Evolutionary conservation across 441 rosid species (phyloP).

Genomic region (Biscutella auriculata): DNA sequence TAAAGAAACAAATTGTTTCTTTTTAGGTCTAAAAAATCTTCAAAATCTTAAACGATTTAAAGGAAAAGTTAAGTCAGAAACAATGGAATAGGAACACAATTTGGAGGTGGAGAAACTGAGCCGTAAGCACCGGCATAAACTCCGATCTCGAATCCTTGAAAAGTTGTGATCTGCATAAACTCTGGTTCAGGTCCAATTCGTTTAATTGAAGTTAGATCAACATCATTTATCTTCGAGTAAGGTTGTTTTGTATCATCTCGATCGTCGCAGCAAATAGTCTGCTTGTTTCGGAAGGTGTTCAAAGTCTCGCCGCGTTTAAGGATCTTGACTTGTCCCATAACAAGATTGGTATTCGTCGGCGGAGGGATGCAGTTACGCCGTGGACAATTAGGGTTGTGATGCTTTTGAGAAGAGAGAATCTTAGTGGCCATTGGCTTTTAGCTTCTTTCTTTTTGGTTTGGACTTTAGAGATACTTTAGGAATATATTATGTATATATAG

Average conservation of each 20-base stretch:
- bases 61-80: too few species aligned
- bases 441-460: too few species aligned
- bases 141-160: constrained; percentile 9
- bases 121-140: constrained; percentile 13
- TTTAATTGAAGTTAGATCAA: constrained; percentile 33
- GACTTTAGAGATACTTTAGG: too few species aligned
- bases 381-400: too few species aligned
- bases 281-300: background rate
- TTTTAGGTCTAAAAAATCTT: too few species aligned
- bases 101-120: constrained; percentile 45
- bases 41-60: too few species aligned
- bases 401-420: too few species aligned
- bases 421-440: too few species aligned
- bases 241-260: background rate
- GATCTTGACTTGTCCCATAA: constrained; percentile 55
- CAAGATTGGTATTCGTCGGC: constrained; percentile 24
- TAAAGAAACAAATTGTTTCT: too few species aligned
- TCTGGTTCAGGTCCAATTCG: constrained; percentile 47
- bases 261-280: background rate
- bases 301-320: constrained; percentile 55
- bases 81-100: constrained; percentile 47
- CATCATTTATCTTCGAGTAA: background rate
- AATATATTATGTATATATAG: too few species aligned
- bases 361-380: too few species aligned
- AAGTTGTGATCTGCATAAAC: constrained; percentile 24